Percentiles rank a stretch among this genome's conserved stretches.
Evolutionary conservation across 192 early-diverging fungal species (phyloP).

Genomic region (Podila verticillata): DNA sequence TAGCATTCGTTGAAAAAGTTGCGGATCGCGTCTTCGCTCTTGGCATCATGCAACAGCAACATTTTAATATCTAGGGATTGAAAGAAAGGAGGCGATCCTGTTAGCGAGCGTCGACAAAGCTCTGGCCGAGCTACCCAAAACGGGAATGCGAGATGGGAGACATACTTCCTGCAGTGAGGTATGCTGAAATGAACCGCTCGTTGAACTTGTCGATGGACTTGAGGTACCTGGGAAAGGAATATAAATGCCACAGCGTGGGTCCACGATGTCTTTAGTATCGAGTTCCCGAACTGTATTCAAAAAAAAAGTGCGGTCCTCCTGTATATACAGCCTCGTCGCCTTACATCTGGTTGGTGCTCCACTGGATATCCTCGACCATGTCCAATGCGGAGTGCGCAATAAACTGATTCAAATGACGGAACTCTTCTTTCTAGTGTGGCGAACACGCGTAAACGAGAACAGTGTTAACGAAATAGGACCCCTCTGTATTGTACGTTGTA

Average conservation of each 20-base stretch:
- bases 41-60: constrained; percentile 84
- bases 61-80: constrained; percentile 71
- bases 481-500: not conserved
- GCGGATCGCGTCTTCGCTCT: constrained; percentile 80
- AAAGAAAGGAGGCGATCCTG: not conserved
- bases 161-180: constrained; percentile 88
- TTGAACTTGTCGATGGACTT: constrained; percentile 96
- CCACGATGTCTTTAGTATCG: not conserved
- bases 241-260: not conserved
- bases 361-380: constrained; percentile 94
- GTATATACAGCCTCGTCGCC: not conserved
- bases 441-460: not conserved
- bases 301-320: too few species aligned
- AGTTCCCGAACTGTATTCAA: too few species aligned
- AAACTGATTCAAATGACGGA: constrained; percentile 94
- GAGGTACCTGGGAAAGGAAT: constrained; percentile 73
- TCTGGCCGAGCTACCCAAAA: not conserved
- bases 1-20: constrained; percentile 86
- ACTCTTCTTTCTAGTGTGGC: constrained; percentile 75
- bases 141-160: not conserved
- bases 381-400: constrained; percentile 97
- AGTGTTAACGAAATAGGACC: too few species aligned
- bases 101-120: too few species aligned
- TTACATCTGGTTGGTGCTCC: constrained; percentile 87
- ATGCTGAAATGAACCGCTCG: constrained; percentile 92